Evolutionary conservation across 2,329 filamentous ascomycete species (phyloP).

Genomic region (Ophiognomonia clavigignenti-juglandacearum): DNA sequence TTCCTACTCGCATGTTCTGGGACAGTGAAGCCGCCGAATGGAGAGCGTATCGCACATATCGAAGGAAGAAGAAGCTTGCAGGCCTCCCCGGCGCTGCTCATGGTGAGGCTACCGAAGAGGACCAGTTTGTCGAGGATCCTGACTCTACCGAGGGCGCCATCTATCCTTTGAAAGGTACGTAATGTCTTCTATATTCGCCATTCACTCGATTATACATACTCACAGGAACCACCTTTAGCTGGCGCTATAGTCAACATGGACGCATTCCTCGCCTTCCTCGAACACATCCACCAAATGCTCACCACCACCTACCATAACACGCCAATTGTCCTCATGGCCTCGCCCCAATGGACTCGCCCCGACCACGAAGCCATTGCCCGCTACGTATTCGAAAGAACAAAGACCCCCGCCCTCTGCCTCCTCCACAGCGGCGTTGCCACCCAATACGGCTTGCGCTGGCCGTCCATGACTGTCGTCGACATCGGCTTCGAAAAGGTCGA

Average conservation of each 20-base stretch:
- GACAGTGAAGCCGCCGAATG: slow-evolving; percentile 74
- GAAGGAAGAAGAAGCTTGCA: slow-evolving; percentile 44
- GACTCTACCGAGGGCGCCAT: slow-evolving; percentile 85
- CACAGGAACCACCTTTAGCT: no score
- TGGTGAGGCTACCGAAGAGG: slow-evolving; percentile 38
- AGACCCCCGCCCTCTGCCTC: slow-evolving; percentile 84
- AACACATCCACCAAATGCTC: slow-evolving; percentile 84
- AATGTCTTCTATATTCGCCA: slow-evolving; percentile 15
- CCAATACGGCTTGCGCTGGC: slow-evolving; percentile 72
- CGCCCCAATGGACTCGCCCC: slow-evolving; percentile 84
- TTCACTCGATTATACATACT: no score
- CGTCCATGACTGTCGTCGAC: slow-evolving; percentile 81
- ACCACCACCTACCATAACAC: slow-evolving; percentile 95
- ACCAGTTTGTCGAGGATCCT: slow-evolving; percentile 74
- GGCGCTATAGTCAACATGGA: slow-evolving; percentile 87
- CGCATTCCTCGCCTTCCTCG: slow-evolving; percentile 88
- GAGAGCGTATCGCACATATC: slow-evolving; percentile 72
- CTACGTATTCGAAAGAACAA: slow-evolving; percentile 96
- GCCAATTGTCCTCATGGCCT: slow-evolving; percentile 82
- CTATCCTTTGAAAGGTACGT: slow-evolving; percentile 67
- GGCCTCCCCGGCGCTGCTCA: slow-evolving; percentile 24
- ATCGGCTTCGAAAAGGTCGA: slow-evolving; percentile 91
- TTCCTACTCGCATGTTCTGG: slow-evolving; percentile 92
- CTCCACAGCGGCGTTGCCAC: slow-evolving; percentile 86
- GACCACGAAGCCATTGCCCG: slow-evolving; percentile 85